Base-by-base conservation (phyloP, 75 land plant genomes). In the Adiantum capillusveneris region DNA sequence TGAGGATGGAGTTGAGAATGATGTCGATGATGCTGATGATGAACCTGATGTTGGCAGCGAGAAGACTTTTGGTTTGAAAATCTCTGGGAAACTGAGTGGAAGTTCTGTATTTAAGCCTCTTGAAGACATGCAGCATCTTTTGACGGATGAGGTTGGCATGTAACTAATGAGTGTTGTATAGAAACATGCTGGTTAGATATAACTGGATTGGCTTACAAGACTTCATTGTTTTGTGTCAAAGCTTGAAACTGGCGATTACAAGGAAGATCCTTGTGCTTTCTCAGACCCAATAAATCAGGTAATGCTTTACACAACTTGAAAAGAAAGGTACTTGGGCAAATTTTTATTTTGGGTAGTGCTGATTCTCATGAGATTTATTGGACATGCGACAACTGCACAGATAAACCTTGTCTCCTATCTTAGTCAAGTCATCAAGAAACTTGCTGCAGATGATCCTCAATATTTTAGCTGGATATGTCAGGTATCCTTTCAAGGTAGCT, bases 221-320 rank as follows among this genome's bases (percentile, higher is more conserved):
- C 26, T 39, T 26, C 11, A 28, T 36, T 59, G 26, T 28, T 58
- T 30, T 14, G 29, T 46, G 28, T 56, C 25, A 19, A 20, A 86
- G 90, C 65, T 67, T 60, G 75, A 83, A 60, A 88, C 82, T 46
- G 86, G 73, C 24, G 79, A 73, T 45, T 65, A 60, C 64, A 78
- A 84, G 58, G 93, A 80, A 58, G 93, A 85, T 43, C 65, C 75
- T 11, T 31, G 74, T 25, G 71, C 69, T 31, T 56, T 66, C 26
- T 52, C 62, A 46, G 97, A 92, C 67, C 89, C 97, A 3, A 79
- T 92, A 22, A 87, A 87, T 73, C 81, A 87, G 94, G 97, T 91
- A 43, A n/a, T 28, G 18, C 57, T 5, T 11, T 1, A 3, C 14
- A n/a, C 31, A 39, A 19, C 21, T 12, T 21, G 34, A 3, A 31